A percentile compares a stretch with the other conserved stretches of the same genome.
phyloP scores from a whole-genome alignment of 441 rosid species.

The Populus hybrid region DNA sequence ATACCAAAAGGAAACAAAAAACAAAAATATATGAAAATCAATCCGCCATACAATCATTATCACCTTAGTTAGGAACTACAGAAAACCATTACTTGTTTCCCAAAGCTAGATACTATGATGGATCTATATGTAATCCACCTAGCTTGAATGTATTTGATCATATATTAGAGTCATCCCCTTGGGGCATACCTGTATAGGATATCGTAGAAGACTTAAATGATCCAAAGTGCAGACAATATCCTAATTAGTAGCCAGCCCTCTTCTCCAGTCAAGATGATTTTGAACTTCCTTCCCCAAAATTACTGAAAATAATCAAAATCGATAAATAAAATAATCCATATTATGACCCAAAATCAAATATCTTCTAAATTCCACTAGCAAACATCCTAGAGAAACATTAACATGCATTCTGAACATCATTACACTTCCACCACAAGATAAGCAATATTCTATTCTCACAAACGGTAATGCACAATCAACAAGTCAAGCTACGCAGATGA shows the following conservation, averaged over 20 bases:
- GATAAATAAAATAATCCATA: neutral
- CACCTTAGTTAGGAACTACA: neutral
- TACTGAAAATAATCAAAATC: neutral
- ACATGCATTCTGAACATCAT: too few species aligned
- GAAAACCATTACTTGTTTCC: neutral
- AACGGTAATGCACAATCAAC: too few species aligned
- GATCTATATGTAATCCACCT: neutral
- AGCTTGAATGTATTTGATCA: neutral
- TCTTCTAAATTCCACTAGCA: neutral
- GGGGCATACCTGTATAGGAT: neutral
- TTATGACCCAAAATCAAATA: neutral
- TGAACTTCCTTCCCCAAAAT: neutral
- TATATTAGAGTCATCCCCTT: neutral
- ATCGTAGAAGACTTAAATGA: neutral
- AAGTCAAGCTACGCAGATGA: neutral
- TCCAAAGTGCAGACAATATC: neutral
- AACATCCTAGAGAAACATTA: neutral
- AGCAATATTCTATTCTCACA: too few species aligned
- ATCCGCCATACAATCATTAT: neutral
- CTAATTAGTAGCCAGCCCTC: neutral
- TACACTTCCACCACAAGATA: too few species aligned
- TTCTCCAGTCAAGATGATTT: neutral
- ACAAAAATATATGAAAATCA: neutral
- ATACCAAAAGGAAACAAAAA: neutral
- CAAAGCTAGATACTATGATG: neutral